These are phyloP conservation scores for Fusarium begoniae DNA, from an alignment of 2,329 filamentous ascomycete genomes.

Conservation along the genomic window DNA sequence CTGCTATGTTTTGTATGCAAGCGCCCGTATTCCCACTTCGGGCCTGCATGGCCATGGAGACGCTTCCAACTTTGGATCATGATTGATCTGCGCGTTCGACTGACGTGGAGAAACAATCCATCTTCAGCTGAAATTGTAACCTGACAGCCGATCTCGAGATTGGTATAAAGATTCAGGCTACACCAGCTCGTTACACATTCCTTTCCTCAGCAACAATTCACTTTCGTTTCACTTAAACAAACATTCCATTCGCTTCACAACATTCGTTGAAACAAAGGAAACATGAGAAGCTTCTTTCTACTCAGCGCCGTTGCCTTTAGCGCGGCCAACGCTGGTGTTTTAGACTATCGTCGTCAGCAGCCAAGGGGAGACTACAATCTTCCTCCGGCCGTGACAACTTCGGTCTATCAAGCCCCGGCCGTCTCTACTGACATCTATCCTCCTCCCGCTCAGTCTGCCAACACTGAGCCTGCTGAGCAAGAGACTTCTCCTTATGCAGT, in stretches of 20 bases:
- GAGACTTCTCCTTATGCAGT: conserved; percentile 11
- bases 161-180: conserved; percentile 21
- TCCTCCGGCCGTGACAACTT: not conserved
- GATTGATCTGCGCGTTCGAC: not conserved
- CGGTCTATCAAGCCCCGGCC: not conserved
- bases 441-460: not conserved
- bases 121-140: not conserved
- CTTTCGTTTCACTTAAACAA: conserved; percentile 17
- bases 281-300: conserved; percentile 29
- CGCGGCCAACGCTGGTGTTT: conserved; percentile 25
- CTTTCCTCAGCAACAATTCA: conserved; percentile 13
- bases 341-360: conserved; percentile 10
- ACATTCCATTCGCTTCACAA: conserved; percentile 21
- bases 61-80: conserved; percentile 12
- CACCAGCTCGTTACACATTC: not conserved
- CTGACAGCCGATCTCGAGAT: not conserved
- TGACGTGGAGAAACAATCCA: not conserved
- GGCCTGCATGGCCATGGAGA: not conserved
- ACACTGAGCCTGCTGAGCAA: conserved; percentile 4
- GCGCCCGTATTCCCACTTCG: conserved; percentile 22
- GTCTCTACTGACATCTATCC: not conserved
- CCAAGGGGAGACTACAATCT: conserved; percentile 2
- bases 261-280: conserved; percentile 18
- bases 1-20: conserved; percentile 23
- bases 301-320: conserved; percentile 18